phyloP scores from a whole-genome alignment of 2,329 filamentous ascomycete genomes.

The Hypoxylon rubiginosum region DNA sequence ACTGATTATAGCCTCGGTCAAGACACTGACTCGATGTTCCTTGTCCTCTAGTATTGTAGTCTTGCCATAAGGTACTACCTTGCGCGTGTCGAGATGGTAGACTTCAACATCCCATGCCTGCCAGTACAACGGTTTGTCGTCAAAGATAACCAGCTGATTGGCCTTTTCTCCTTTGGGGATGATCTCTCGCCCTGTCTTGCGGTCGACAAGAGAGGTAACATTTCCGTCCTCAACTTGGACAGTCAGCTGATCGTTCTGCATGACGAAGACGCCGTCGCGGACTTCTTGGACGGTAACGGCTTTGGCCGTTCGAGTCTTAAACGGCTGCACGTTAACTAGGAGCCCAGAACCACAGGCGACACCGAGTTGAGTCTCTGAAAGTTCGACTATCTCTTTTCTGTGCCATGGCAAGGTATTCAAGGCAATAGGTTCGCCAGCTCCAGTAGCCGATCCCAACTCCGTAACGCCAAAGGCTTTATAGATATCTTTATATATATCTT shows the following conservation, averaged over 20 bases:
- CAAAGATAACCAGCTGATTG: constrained; percentile 93
- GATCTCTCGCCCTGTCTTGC: constrained; percentile 79
- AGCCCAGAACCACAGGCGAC: constrained; percentile 70
- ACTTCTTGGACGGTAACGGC: constrained; percentile 67
- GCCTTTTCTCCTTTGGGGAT: constrained; percentile 81
- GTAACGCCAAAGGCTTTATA: constrained; percentile 75
- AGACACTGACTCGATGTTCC: constrained; percentile 82
- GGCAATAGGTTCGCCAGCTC: constrained; percentile 68
- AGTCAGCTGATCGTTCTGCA: constrained; percentile 82
- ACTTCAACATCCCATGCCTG: constrained; percentile 99
- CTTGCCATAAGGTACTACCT: constrained; percentile 77
- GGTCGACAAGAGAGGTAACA: constrained; percentile 88
- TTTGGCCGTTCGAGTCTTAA: constrained; percentile 61
- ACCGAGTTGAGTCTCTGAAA: constrained; percentile 67
- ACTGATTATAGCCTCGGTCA: constrained; percentile 89
- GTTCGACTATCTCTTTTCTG: constrained; percentile 78
- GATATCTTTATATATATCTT: constrained; percentile 78
- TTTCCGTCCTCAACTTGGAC: constrained; percentile 80
- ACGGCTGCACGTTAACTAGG: constrained; percentile 63
- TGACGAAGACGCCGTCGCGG: constrained; percentile 75
- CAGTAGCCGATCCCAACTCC: constrained; percentile 54
- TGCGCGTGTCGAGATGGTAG: constrained; percentile 88
- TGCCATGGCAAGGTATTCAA: constrained; percentile 92
- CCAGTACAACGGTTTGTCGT: constrained; percentile 98
- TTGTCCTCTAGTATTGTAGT: constrained; percentile 80